phyloP scores from a whole-genome alignment of 805 yeast genomes.

The Lipomyces starkeyi region DNA sequence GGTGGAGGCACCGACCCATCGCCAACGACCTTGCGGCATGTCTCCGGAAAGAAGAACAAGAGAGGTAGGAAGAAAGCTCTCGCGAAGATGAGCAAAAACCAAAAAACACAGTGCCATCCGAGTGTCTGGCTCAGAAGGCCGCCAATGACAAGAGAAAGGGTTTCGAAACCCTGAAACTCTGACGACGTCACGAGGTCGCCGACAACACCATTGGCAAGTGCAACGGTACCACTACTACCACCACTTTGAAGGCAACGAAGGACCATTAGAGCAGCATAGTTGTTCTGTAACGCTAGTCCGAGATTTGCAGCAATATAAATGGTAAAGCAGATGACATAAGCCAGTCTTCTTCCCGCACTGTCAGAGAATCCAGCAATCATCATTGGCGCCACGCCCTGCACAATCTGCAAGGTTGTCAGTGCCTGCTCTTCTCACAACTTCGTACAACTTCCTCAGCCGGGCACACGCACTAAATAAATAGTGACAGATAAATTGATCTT shows the following conservation, averaged over 20 bases:
- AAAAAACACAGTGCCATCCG: conserved; percentile 79
- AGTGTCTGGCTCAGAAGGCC: conserved; percentile 54
- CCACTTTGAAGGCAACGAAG: conserved; percentile 76
- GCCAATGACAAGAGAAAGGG: conserved; percentile 77
- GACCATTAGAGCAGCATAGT: conserved; percentile 65
- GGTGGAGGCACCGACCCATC: conserved; percentile 61
- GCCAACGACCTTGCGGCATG: conserved; percentile 72
- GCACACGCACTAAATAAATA: conserved; percentile 58
- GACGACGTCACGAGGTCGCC: conserved; percentile 73
- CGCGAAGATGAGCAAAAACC: conserved; percentile 73
- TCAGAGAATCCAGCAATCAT: conserved; percentile 71
- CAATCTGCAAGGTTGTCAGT: background rate
- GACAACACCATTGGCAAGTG: conserved; percentile 70
- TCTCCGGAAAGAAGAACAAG: conserved; percentile 67
- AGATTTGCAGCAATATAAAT: conserved; percentile 66
- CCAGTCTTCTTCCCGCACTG: conserved; percentile 72
- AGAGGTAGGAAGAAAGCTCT: conserved; percentile 50
- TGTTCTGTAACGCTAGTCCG: conserved; percentile 65
- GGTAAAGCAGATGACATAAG: conserved; percentile 59
- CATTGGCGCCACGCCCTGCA: conserved; percentile 26
- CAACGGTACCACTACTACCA: conserved; percentile 75
- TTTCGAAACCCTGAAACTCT: too few relatives aligned
- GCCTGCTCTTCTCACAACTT: background rate
- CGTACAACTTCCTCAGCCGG: background rate
- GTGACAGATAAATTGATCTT: conserved; percentile 73